phyloP scores from a whole-genome alignment of 2,329 filamentous ascomycete genomes.

The Cladosporium cucumerinum region DNA sequence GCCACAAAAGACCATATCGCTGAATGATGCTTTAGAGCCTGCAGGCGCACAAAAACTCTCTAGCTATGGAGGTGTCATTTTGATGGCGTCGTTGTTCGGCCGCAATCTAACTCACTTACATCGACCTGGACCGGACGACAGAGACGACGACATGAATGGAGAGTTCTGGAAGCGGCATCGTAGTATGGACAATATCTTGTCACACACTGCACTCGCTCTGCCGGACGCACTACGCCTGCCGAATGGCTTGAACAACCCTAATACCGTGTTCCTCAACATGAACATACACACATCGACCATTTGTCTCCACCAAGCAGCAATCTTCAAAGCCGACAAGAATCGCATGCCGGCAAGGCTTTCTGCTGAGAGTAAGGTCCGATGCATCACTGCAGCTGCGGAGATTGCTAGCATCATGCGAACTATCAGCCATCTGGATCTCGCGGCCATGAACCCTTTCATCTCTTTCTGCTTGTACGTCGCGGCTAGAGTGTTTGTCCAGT shows the following conservation, averaged over 20 bases:
- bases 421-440: constrained; percentile 84
- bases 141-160: constrained; percentile 82
- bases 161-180: constrained; percentile 95
- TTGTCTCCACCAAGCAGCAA: constrained; percentile 95
- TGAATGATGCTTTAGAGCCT: constrained; percentile 67
- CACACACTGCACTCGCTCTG: constrained; percentile 81
- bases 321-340: constrained; percentile 94
- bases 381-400: constrained; percentile 88
- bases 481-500: constrained; percentile 91
- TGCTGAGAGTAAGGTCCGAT: constrained; percentile 86
- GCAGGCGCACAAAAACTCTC: constrained; percentile 72
- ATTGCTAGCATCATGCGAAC: constrained; percentile 94
- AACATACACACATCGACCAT: constrained; percentile 95
- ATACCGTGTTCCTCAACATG: constrained; percentile 93
- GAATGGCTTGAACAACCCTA: constrained; percentile 69
- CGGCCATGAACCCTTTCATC: constrained; percentile 86
- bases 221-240: constrained; percentile 78
- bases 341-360: constrained; percentile 71
- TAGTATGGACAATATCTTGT: constrained; percentile 80
- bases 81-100: constrained; percentile 87
- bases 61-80: constrained; percentile 72
- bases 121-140: constrained; percentile 75
- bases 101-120: constrained; percentile 89
- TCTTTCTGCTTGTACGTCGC: constrained; percentile 96
- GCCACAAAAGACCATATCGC: constrained; percentile 65